phyloP scores from a whole-genome alignment of 78 protist genomes.

The Tieghemostelium lacteum region DNA sequence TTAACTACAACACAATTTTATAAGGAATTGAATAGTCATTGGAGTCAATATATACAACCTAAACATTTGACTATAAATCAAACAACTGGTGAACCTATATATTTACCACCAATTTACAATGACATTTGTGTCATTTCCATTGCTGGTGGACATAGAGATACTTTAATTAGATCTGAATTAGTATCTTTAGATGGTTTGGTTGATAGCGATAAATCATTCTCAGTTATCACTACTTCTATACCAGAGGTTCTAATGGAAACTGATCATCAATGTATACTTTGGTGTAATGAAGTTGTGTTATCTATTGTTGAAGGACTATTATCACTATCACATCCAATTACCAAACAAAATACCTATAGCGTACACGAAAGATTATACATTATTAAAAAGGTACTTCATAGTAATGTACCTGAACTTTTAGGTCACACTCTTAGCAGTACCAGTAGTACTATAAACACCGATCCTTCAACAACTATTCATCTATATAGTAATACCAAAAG shows the following conservation, averaged over 20 bases:
- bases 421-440: too few relatives aligned
- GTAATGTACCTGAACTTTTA: conserved; percentile 48
- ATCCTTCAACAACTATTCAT: not conserved
- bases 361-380: conserved; percentile 1
- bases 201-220: conserved; percentile 21
- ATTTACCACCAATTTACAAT: conserved; percentile 49
- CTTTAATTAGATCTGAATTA: conserved; percentile 68
- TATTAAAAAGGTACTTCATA: conserved; percentile 15
- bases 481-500: not conserved
- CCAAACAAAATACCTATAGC: conserved; percentile 60
- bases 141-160: conserved; percentile 82
- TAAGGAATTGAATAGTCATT: conserved; percentile 47
- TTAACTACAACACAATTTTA: conserved; percentile 43
- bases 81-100: conserved; percentile 38
- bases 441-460: too few relatives aligned
- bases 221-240: conserved; percentile 59
- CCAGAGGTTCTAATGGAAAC: conserved; percentile 76
- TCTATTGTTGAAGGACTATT: conserved; percentile 42
- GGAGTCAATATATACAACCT: conserved; percentile 73
- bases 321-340: conserved; percentile 3
- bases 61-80: conserved; percentile 38
- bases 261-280: conserved; percentile 78
- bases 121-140: conserved; percentile 63
- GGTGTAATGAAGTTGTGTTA: conserved; percentile 79
- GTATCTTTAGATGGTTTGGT: conserved; percentile 73